phyloP scores from a whole-genome alignment of 495 filamentous ascomycete genomes.

The Trichoderma erinaceum region DNA sequence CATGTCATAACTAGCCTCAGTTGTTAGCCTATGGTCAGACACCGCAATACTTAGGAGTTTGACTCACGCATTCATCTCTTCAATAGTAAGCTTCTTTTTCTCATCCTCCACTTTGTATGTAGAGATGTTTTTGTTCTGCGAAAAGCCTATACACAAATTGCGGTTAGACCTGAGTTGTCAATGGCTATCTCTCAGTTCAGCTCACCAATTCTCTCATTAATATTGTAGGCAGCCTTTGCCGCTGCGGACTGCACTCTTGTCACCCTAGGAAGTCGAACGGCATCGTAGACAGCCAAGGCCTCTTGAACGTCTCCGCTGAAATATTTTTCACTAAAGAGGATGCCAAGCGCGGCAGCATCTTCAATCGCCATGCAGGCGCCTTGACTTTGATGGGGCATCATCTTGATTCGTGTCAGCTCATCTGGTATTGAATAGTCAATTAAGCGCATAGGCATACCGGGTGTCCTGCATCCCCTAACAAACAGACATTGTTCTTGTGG shows the following conservation, averaged over 20 bases:
- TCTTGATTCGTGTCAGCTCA: slow-evolving; percentile 19
- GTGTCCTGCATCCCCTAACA: slow-evolving; percentile 44
- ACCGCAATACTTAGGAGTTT: background rate
- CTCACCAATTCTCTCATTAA: slow-evolving; percentile 43
- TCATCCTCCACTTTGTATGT: slow-evolving; percentile 42
- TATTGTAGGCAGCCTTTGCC: slow-evolving; percentile 44
- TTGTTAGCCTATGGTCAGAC: background rate
- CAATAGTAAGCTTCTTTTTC: slow-evolving; percentile 42
- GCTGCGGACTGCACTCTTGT: slow-evolving; percentile 41
- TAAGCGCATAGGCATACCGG: slow-evolving; percentile 39
- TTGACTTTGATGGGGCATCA: slow-evolving; percentile 47
- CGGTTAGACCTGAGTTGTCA: background rate
- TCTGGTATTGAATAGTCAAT: slow-evolving; percentile 32
- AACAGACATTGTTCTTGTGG: slow-evolving; percentile 28
- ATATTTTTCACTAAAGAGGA: slow-evolving; percentile 24
- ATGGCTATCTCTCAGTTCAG: background rate
- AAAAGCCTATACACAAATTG: slow-evolving; percentile 32
- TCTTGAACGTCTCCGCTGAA: slow-evolving; percentile 30
- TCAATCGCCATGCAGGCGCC: slow-evolving; percentile 40
- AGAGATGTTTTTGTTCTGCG: slow-evolving; percentile 35
- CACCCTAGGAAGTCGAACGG: slow-evolving; percentile 38
- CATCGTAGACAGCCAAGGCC: slow-evolving; percentile 45
- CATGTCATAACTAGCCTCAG: slow-evolving; percentile 41
- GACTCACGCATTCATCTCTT: slow-evolving; percentile 48
- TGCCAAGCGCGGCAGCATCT: slow-evolving; percentile 36